These are phyloP conservation scores for Parascedosporium putredinis DNA, from an alignment of 2,329 filamentous ascomycete species.

Conservation along the genomic window DNA sequence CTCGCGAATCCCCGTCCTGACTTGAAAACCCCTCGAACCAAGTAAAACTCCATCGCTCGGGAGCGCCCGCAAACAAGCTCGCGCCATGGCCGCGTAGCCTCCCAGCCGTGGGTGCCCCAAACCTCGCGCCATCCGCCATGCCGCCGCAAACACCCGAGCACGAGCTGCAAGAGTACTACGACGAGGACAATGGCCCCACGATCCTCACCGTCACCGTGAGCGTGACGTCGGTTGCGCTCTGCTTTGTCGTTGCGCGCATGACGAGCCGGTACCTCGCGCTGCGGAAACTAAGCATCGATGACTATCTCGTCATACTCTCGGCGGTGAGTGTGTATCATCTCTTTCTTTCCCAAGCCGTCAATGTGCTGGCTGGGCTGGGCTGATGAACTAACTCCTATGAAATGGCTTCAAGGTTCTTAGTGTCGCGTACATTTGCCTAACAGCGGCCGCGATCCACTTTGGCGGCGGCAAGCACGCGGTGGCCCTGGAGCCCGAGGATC, in stretches of 20 bases:
- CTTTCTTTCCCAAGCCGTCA: background rate
- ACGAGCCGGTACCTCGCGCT: slow-evolving; percentile 8
- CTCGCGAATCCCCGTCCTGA: no score
- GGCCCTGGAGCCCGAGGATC: slow-evolving; percentile 19
- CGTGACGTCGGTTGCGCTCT: slow-evolving; percentile 8
- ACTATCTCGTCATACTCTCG: slow-evolving; percentile 9
- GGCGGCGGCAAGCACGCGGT: slow-evolving; percentile 30
- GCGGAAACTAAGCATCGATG: slow-evolving; percentile 9
- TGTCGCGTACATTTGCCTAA: slow-evolving; percentile 23
- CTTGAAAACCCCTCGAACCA: no score
- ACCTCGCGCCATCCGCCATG: background rate
- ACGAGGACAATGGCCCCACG: slow-evolving; percentile 14
- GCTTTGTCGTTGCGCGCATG: slow-evolving; percentile 10
- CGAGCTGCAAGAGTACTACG: background rate
- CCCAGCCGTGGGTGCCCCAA: no score
- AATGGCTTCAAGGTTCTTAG: slow-evolving; percentile 20
- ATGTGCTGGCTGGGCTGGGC: no score
- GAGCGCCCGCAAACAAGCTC: no score
- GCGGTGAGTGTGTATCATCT: background rate
- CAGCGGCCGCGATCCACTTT: slow-evolving; percentile 21
- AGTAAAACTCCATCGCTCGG: no score
- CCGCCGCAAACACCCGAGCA: background rate
- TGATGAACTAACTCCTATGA: no score
- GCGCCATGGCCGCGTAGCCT: no score
- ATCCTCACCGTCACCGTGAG: slow-evolving; percentile 8